Evolutionary conservation across 1,139 yeast genomes (phyloP).

Genomic region (Yamadazyma dendronema): DNA sequence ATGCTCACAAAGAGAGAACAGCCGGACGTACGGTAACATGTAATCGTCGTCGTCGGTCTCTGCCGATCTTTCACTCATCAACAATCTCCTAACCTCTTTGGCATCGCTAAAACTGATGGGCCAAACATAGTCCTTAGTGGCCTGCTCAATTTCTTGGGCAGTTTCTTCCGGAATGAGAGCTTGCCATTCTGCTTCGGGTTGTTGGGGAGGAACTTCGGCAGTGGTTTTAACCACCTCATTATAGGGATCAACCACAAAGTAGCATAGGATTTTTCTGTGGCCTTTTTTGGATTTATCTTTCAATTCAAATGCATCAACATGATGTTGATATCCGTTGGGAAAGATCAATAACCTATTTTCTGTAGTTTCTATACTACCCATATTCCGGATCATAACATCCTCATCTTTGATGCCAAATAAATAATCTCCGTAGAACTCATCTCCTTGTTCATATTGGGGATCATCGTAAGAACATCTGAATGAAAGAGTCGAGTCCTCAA

Average conservation of each 20-base stretch:
- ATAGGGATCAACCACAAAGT: conserved; percentile 40
- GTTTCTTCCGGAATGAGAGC: conserved; percentile 10
- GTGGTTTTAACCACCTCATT: conserved; percentile 28
- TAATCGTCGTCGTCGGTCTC: conserved; percentile 5
- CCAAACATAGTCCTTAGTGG: conserved; percentile 8
- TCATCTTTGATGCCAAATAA: conserved; percentile 34
- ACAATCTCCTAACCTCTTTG: conserved; percentile 22
- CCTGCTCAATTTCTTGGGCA: conserved; percentile 3
- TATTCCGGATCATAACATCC: conserved; percentile 18
- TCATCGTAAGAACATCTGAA: conserved; percentile 33
- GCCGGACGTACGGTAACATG: conserved; percentile 8
- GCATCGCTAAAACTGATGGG: conserved; percentile 26
- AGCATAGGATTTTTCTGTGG: conserved; percentile 40
- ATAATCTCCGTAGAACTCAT: conserved; percentile 21
- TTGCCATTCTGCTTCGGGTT: conserved; percentile 33
- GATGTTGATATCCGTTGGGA: conserved; percentile 43
- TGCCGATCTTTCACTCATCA: conserved; percentile 36
- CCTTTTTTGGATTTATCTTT: conserved; percentile 36
- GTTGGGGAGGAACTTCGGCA: conserved; percentile 42
- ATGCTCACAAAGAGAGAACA: conserved; percentile 15
- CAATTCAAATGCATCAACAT: conserved; percentile 39
- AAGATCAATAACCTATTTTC: conserved; percentile 34
- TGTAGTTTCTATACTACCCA: conserved; percentile 27
- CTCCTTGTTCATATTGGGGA: conserved; percentile 39
- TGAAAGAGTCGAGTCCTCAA: conserved; percentile 32